Conservation (phyloP, 257 asterid species). For the Scutellaria baicalensis region DNA sequence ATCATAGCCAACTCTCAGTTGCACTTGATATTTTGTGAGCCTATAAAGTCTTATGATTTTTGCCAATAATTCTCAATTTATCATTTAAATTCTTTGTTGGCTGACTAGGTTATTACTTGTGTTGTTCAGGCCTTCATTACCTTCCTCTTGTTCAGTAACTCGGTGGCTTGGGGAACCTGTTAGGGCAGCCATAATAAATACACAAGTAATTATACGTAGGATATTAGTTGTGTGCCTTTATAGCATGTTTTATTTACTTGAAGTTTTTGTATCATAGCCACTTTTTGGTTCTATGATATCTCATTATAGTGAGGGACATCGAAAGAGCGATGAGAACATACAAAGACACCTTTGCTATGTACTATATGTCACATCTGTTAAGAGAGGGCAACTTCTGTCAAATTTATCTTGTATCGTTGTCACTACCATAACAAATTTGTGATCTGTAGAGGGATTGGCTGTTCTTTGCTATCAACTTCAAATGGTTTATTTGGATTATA, state of each 20-base stretch:
- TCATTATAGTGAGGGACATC: neutral
- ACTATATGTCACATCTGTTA: neutral
- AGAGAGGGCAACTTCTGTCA: neutral
- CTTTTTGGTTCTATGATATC: constrained; percentile 1
- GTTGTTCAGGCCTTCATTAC: constrained; percentile 57
- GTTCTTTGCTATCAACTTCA: neutral
- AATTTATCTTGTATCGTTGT: neutral
- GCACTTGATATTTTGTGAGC: constrained; percentile 87
- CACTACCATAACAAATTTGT: neutral
- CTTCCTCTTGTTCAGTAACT: constrained; percentile 66
- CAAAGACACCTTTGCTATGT: neutral
- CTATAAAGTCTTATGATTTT: neutral
- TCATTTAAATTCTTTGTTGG: neutral
- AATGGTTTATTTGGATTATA: neutral
- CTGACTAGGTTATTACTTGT: constrained; percentile 14
- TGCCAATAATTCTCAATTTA: neutral
- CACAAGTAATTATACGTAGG: constrained; percentile 45
- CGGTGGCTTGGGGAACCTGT: constrained; percentile 98
- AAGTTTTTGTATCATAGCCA: neutral
- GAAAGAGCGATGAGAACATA: neutral
- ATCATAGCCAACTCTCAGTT: constrained; percentile 82
- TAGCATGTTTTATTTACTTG: constrained; percentile 3
- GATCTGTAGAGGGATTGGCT: neutral
- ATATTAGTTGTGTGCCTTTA: neutral
- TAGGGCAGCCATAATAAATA: constrained; percentile 69